These are phyloP conservation scores for Acanthamoeba triangularis DNA, from an alignment of 208 protist species.

Conservation along the genomic window DNA sequence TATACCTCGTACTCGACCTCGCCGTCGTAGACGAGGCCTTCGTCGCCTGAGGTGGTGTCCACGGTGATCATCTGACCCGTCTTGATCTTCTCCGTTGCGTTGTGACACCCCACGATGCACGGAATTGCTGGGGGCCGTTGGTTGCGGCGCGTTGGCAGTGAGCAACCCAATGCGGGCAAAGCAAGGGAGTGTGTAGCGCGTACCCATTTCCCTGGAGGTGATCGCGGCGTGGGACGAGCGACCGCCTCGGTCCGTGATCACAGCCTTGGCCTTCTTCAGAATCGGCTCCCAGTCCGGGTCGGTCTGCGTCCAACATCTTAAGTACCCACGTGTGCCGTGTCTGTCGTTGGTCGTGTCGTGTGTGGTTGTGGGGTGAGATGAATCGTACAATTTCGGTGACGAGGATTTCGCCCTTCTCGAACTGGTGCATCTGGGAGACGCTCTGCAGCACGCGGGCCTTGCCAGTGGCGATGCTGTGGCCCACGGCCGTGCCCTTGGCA, in stretches of 20 bases:
- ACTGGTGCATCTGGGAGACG: conserved; percentile 68
- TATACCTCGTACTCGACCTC: conserved; percentile 49
- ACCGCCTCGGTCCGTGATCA: conserved; percentile 82
- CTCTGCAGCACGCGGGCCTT: conserved; percentile 51
- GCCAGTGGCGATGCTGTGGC: conserved; percentile 50
- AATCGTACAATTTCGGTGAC: conserved; percentile 80
- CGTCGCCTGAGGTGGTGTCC: conserved; percentile 16
- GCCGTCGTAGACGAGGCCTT: conserved; percentile 57
- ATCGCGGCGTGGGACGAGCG: conserved; percentile 86
- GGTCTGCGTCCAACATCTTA: conserved; percentile 28
- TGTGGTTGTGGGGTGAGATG: neutral
- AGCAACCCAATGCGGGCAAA: neutral
- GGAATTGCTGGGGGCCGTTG: neutral
- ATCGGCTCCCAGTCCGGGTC: conserved; percentile 85
- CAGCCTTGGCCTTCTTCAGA: conserved; percentile 78
- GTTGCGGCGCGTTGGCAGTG: neutral
- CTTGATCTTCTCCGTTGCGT: conserved; percentile 68
- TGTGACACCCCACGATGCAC: conserved; percentile 79
- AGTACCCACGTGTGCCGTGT: too few species aligned
- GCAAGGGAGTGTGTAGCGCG: neutral
- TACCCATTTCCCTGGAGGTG: conserved; percentile 83
- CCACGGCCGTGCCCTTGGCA: conserved; percentile 64
- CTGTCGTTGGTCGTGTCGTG: neutral
- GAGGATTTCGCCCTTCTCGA: conserved; percentile 75
- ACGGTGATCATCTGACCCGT: conserved; percentile 73